A percentile compares a stretch with the other conserved stretches of the same genome.
These are phyloP conservation scores for Petunia axillaris DNA, from an alignment of 257 asterid genomes.

Conservation along the genomic window DNA sequence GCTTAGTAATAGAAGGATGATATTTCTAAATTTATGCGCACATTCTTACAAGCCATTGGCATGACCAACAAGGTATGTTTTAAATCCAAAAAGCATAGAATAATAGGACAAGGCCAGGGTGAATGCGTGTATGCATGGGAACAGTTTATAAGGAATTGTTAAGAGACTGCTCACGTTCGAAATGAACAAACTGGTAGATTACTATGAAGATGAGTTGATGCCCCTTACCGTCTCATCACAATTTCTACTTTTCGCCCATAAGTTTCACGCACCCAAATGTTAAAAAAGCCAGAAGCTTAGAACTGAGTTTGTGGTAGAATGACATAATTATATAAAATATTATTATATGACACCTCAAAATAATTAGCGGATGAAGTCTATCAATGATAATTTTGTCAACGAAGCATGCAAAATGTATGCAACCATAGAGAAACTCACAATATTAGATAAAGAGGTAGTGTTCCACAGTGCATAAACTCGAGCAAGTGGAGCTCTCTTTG, in stretches of 20 bases:
- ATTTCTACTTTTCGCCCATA: neutral
- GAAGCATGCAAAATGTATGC: constrained; percentile 21
- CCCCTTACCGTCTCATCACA: too few species aligned
- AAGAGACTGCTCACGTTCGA: too few species aligned
- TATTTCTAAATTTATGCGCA: neutral
- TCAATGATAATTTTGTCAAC: neutral
- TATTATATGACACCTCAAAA: constrained; percentile 7
- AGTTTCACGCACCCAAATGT: constrained; percentile 2
- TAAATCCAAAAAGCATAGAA: neutral
- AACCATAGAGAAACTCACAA: constrained; percentile 53
- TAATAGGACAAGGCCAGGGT: neutral
- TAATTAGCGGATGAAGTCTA: neutral
- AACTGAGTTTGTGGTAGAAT: neutral
- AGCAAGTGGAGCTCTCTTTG: constrained; percentile 86
- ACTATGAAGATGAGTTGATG: too few species aligned
- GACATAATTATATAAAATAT: neutral
- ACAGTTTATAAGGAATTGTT: too few species aligned
- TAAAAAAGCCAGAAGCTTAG: neutral
- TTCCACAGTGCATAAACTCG: constrained; percentile 94
- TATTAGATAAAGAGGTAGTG: constrained; percentile 78
- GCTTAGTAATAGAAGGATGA: neutral
- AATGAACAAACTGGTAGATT: too few species aligned
- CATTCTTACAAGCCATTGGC: neutral
- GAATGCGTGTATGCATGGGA: too few species aligned
- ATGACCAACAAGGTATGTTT: neutral